These are phyloP conservation scores for Paecilomyces formosus DNA, from an alignment of 2,329 filamentous ascomycete species.

Conservation along the genomic window DNA sequence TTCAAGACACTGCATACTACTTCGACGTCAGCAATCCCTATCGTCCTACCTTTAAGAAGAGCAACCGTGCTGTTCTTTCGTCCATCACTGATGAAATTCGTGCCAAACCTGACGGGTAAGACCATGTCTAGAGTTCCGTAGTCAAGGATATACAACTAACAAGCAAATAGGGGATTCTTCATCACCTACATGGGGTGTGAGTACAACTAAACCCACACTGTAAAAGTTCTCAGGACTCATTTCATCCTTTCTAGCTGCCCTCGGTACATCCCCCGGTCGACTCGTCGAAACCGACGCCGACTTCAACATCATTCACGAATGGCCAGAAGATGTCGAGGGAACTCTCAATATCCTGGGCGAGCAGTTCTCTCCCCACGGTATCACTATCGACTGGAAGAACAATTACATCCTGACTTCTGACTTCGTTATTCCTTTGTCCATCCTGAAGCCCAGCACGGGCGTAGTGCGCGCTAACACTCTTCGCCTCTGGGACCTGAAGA, in stretches of 20 bases:
- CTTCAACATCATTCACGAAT: conserved; percentile 56
- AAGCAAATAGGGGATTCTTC: conserved; percentile 41
- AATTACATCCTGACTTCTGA: conserved; percentile 55
- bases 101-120: conserved; percentile 51
- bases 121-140: background rate
- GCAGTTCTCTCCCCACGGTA: conserved; percentile 56
- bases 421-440: conserved; percentile 55
- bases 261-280: conserved; percentile 52
- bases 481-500: conserved; percentile 50
- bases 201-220: conserved; percentile 2
- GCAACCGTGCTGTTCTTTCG: conserved; percentile 51
- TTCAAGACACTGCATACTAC: conserved; percentile 55
- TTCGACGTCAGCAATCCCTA: conserved; percentile 55
- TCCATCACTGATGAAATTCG: conserved; percentile 58
- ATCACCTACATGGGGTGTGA: conserved; percentile 55
- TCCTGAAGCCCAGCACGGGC: conserved; percentile 52
- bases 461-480: conserved; percentile 51
- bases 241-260: conserved; percentile 31
- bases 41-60: conserved; percentile 51
- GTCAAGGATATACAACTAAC: background rate
- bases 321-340: conserved; percentile 50
- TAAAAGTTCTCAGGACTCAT: background rate
- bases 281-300: conserved; percentile 54
- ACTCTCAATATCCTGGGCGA: conserved; percentile 51
- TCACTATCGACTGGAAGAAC: conserved; percentile 51